Conservation (phyloP, 1,139 yeast genomes). For the Tardiomyces digboiensis region DNA sequence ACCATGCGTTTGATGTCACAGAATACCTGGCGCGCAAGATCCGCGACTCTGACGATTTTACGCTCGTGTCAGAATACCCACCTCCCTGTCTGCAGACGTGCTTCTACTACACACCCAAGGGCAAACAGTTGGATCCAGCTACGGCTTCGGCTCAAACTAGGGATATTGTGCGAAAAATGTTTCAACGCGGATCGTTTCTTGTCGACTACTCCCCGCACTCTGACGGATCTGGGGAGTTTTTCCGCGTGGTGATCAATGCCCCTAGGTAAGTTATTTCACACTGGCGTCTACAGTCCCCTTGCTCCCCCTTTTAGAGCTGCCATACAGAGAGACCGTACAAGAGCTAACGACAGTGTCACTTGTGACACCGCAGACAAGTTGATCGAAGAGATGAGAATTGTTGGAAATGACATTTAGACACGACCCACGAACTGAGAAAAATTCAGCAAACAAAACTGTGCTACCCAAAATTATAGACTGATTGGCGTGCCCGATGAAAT, state of each 20-base stretch:
- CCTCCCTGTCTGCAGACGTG: conserved; percentile 84
- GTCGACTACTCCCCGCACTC: conserved; percentile 75
- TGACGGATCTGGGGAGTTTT: conserved; percentile 60
- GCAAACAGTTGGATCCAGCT: conserved; percentile 21
- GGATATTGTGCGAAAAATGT: conserved; percentile 51
- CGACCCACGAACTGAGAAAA: no score
- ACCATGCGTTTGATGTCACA: conserved; percentile 63
- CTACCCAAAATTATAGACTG: no score
- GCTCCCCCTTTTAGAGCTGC: neutral
- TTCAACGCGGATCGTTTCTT: conserved; percentile 52
- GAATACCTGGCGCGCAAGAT: conserved; percentile 47
- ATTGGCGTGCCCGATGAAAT: no score
- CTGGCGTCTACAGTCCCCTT: no score
- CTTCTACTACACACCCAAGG: conserved; percentile 52
- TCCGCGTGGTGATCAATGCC: conserved; percentile 76
- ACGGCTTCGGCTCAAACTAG: conserved; percentile 54
- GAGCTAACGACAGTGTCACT: conserved; percentile 22
- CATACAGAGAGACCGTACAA: neutral
- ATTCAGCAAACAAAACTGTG: no score
- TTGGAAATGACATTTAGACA: conserved; percentile 14
- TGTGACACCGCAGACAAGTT: conserved; percentile 34
- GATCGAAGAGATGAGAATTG: conserved; percentile 25
- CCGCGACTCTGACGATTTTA: conserved; percentile 31
- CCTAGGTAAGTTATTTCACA: conserved; percentile 40
- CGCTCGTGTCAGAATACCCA: conserved; percentile 42